A percentile compares a stretch with the other conserved stretches of the same genome.
phyloP scores from a whole-genome alignment of 257 asterid species.

The Prunella vulgaris region DNA sequence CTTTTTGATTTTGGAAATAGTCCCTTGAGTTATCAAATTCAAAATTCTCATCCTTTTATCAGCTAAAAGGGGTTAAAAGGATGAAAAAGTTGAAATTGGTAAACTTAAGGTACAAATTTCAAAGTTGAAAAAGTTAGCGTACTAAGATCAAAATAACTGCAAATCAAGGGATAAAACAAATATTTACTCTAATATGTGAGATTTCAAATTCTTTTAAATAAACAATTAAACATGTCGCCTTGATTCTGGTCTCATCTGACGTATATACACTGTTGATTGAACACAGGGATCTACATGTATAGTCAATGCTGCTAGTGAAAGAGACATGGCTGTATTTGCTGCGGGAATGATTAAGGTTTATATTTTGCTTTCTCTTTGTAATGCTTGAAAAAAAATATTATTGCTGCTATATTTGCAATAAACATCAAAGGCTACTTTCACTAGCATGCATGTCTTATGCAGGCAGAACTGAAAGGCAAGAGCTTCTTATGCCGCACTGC shows the following conservation, averaged over 20 bases:
- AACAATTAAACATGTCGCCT: neutral
- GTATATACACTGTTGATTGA: slow-evolving; percentile 21
- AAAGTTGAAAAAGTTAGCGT: no score
- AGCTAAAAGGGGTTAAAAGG: no score
- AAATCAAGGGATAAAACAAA: no score
- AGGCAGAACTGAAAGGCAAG: slow-evolving; percentile 96
- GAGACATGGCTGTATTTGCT: slow-evolving; percentile 94
- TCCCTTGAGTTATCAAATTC: no score
- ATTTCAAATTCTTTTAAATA: neutral
- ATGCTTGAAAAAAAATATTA: slow-evolving; percentile 9
- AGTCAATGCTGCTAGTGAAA: slow-evolving; percentile 94
- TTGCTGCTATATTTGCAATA: slow-evolving; percentile 13
- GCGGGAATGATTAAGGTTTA: slow-evolving; percentile 94
- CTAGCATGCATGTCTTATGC: slow-evolving; percentile 27
- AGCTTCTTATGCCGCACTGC: slow-evolving; percentile 95
- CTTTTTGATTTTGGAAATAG: no score
- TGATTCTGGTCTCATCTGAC: slow-evolving; percentile 12
- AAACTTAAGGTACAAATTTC: no score
- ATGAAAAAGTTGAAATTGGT: no score
- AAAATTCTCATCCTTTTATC: no score
- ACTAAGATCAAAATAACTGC: no score
- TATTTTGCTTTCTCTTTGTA: neutral
- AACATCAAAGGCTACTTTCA: slow-evolving; percentile 20
- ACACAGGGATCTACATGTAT: slow-evolving; percentile 88
- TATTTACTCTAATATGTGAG: neutral